Base-by-base conservation (phyloP, 2,329 filamentous ascomycete species). In the Fusarium sp. region DNA sequence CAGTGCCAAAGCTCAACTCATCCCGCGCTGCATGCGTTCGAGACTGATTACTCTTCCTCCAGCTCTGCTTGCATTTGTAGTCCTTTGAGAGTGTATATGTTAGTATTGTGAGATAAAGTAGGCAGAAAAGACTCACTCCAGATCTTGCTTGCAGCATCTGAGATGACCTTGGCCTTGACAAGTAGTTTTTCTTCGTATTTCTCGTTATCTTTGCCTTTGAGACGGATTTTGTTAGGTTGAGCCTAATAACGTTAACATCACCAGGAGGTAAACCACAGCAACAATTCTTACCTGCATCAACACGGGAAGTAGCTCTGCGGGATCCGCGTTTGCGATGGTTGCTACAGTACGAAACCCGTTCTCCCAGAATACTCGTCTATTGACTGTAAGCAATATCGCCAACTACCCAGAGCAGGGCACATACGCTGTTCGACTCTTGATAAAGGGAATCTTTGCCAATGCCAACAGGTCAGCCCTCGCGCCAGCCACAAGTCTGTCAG, bases 361-460 rank as follows among this genome's bases (percentile, higher is more conserved):
- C 53, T 93, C 91, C 81, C 90, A 91, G 60, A 93, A 89, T 6
- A 92, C 80, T 12, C 85, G 73, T 5, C 76, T 78, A 24, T 25
- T 6, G 44, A 13, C 29, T 41, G 31, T 63, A 44, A 57, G 63
- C 53, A 43, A 15, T 31, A 6, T 11, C 40, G n/a, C n/a, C 8
- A 29, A 12, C 11, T 38, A 3, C 6, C 43, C 22, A n/a, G 40
- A 15, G 19, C n/a, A 32, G 36, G 28, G 12, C 10, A 72, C 80
- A 49, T 81, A 83, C 71, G 91, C 91, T 12, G 90, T 93, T 51
- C 89, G 85, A 70, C 89, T 91, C 74, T 93, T 93, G 67, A 93
- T 84, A 70, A 89, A 92, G 0, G 89, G 87, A 36, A 93, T 86
- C 72, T 88, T 86, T 2, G 90, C 85, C 70, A 93, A 80, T 4